These are phyloP conservation scores for Bassia scoparia DNA, from an alignment of 148 eudicot species.

Conservation along the genomic window DNA sequence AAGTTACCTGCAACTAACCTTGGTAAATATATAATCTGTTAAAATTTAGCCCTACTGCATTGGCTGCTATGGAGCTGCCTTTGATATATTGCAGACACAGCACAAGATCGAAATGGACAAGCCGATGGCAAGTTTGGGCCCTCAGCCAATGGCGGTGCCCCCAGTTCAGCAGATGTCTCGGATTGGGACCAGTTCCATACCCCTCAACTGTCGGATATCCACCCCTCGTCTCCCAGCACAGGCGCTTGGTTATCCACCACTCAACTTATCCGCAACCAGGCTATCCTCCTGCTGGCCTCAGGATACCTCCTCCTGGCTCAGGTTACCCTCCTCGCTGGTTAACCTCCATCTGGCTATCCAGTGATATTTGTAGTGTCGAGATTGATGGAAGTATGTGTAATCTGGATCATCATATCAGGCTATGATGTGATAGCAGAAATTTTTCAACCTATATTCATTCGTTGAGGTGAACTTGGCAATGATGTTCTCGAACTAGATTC, in stretches of 20 bases:
- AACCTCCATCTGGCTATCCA: constrained; percentile 26
- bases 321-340: constrained; percentile 37
- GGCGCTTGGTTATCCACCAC: constrained; percentile 38
- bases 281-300: constrained; percentile 34
- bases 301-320: constrained; percentile 45
- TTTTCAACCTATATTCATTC: constrained; percentile 12
- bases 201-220: constrained; percentile 72
- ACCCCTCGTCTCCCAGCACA: constrained; percentile 37
- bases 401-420: constrained; percentile 2
- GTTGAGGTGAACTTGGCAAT: background rate
- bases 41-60: background rate
- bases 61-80: background rate
- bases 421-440: background rate
- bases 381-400: background rate
- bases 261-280: constrained; percentile 42
- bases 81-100: constrained; percentile 63
- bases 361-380: constrained; percentile 3
- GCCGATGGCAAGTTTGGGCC: constrained; percentile 81
- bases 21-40: background rate
- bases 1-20: no score
- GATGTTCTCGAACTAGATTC: constrained; percentile 4
- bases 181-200: constrained; percentile 69
- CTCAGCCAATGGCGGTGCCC: constrained; percentile 75
- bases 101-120: constrained; percentile 98
- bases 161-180: constrained; percentile 79